Conservation (phyloP, 495 filamentous ascomycete species). For the Podospora sp. region DNA sequence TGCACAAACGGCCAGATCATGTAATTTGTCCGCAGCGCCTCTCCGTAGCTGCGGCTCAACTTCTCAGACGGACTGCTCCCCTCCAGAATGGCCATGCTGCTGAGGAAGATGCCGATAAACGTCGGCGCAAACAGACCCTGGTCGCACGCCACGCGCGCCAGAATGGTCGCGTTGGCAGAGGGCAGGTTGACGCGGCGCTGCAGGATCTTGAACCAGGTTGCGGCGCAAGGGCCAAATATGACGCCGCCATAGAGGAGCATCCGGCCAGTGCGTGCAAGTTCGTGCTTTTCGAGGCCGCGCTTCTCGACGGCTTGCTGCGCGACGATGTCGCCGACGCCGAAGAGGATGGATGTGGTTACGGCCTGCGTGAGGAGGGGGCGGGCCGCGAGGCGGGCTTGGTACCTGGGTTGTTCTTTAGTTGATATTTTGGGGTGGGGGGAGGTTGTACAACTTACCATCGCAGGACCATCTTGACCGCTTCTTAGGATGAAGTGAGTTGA, state of each 20-base stretch:
- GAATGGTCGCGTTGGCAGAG: slow-evolving; percentile 68
- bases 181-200: slow-evolving; percentile 65
- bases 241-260: slow-evolving; percentile 94
- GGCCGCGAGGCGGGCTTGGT: slow-evolving; percentile 78
- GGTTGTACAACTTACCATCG: neutral
- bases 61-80: slow-evolving; percentile 72
- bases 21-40: slow-evolving; percentile 80
- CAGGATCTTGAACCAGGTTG: slow-evolving; percentile 79
- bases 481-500: neutral
- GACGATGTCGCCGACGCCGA: slow-evolving; percentile 85
- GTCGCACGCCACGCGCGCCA: slow-evolving; percentile 79
- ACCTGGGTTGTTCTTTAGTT: slow-evolving; percentile 58
- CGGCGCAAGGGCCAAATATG: slow-evolving; percentile 89
- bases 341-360: slow-evolving; percentile 83
- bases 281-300: slow-evolving; percentile 76
- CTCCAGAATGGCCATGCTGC: slow-evolving; percentile 86
- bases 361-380: slow-evolving; percentile 87
- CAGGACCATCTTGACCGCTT: slow-evolving; percentile 3
- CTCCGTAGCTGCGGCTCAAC: slow-evolving; percentile 64
- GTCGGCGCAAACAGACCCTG: slow-evolving; percentile 84
- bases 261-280: slow-evolving; percentile 76
- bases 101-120: slow-evolving; percentile 81
- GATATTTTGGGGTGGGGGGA: neutral
- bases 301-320: slow-evolving; percentile 95
- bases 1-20: slow-evolving; percentile 94